Evolutionary conservation across 2,329 filamentous ascomycete species (phyloP).

Genomic region (Aaosphaeria pasadenensis): DNA sequence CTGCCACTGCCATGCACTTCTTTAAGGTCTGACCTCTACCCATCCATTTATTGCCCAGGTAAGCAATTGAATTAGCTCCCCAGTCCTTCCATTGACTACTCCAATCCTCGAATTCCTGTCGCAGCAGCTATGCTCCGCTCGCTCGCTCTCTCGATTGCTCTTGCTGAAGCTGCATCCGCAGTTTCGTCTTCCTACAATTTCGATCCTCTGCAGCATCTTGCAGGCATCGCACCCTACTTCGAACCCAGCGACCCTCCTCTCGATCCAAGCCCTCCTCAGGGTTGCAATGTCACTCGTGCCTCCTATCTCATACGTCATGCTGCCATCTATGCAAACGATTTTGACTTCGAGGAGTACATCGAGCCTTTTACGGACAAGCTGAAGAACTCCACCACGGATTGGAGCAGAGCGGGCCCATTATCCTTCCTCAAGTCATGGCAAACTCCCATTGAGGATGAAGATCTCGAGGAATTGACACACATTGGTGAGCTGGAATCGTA

Average conservation of each 20-base stretch:
- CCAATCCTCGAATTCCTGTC: too few species aligned
- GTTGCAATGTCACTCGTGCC: slow-evolving; percentile 50
- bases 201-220: slow-evolving; percentile 48
- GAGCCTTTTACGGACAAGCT: slow-evolving; percentile 56
- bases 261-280: slow-evolving; percentile 48
- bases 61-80: too few species aligned
- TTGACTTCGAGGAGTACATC: slow-evolving; percentile 52
- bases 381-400: slow-evolving; percentile 57
- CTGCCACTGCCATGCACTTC: too few species aligned
- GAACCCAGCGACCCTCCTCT: slow-evolving; percentile 46
- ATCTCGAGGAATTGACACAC: slow-evolving; percentile 59
- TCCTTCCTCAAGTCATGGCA: slow-evolving; percentile 58
- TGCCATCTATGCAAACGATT: slow-evolving; percentile 52
- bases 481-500: slow-evolving; percentile 61
- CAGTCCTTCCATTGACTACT: too few species aligned
- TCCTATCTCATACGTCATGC: slow-evolving; percentile 51
- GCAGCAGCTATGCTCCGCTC: slow-evolving; percentile 13
- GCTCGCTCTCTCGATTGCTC: slow-evolving; percentile 16
- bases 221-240: slow-evolving; percentile 51
- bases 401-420: slow-evolving; percentile 54
- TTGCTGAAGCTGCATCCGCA: slow-evolving; percentile 22
- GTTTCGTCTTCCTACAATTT: slow-evolving; percentile 36
- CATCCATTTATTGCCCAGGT: too few species aligned
- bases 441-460: slow-evolving; percentile 55
- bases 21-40: too few species aligned